Percentiles rank a stretch among this genome's conserved stretches.
Conservation (phyloP, 352 stramenopile species). For the Phytophthora kernoviae region DNA sequence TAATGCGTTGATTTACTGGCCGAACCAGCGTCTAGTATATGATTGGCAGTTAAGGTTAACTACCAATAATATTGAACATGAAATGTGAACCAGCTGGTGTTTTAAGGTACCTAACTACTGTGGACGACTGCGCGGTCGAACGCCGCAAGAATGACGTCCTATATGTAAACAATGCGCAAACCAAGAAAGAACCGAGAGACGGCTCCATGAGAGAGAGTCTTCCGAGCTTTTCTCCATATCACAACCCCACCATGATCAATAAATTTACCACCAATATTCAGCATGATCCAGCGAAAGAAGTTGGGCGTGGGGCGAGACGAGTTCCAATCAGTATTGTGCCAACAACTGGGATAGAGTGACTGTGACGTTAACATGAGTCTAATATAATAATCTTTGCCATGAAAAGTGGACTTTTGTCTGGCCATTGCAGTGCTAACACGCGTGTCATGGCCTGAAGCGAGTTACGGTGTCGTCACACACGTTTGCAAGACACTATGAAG, state of each 20-base stretch:
- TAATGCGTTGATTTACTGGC: neutral
- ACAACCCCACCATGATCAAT: constrained; percentile 13
- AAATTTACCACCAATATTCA: constrained; percentile 31
- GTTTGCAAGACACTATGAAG: too few relatives aligned
- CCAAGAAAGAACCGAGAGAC: constrained; percentile 19
- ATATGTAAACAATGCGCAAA: constrained; percentile 30
- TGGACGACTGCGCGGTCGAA: constrained; percentile 12
- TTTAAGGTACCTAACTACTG: constrained; percentile 18
- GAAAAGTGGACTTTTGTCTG: neutral
- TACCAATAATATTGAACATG: constrained; percentile 33
- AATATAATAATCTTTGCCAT: neutral
- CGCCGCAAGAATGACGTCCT: constrained; percentile 13
- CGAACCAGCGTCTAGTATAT: neutral
- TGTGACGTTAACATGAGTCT: constrained; percentile 11
- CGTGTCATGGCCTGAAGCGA: too few relatives aligned
- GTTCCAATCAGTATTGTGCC: constrained; percentile 19
- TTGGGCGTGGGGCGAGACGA: constrained; percentile 8
- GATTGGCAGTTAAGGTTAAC: too few relatives aligned
- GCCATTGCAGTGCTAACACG: constrained; percentile 6
- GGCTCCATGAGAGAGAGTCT: constrained; percentile 24
- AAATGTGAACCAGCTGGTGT: constrained; percentile 36
- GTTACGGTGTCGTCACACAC: too few relatives aligned
- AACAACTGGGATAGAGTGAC: too few relatives aligned
- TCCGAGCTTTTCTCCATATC: constrained; percentile 29
- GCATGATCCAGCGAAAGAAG: constrained; percentile 34